Evolutionary conservation across 2,329 filamentous ascomycete genomes (phyloP).

Genomic region (Bipolaris bicolor): DNA sequence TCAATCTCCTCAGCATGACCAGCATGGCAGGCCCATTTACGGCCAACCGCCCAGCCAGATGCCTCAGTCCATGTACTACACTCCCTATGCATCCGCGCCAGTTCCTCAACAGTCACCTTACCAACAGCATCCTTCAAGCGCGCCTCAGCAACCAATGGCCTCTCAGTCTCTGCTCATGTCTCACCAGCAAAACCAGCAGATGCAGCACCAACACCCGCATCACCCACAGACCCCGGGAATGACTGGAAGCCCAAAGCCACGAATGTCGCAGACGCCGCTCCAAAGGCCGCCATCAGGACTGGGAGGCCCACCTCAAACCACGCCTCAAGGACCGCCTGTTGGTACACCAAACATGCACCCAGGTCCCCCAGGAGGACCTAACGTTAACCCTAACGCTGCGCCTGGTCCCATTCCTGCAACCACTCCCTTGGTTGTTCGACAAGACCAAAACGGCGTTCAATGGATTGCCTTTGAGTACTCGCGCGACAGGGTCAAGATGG

Average conservation of each 20-base stretch:
- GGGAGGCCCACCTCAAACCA: conserved; percentile 46
- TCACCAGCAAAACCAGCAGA: conserved; percentile 53
- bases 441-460: conserved; percentile 95
- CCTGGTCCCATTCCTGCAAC: conserved; percentile 97
- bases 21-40: conserved; percentile 83
- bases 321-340: conserved; percentile 50
- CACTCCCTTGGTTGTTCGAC: conserved; percentile 88
- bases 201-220: conserved; percentile 52
- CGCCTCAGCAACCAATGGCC: conserved; percentile 62
- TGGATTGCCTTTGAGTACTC: conserved; percentile 99
- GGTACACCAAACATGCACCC: conserved; percentile 51
- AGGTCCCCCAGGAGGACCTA: conserved; percentile 50
- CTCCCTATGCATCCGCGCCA: conserved; percentile 54
- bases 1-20: conserved; percentile 89
- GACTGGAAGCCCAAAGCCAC: conserved; percentile 63
- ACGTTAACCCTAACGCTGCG: conserved; percentile 85
- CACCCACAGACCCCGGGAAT: conserved; percentile 63
- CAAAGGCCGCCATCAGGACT: conserved; percentile 63
- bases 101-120: conserved; percentile 64
- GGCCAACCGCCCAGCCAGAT: conserved; percentile 79
- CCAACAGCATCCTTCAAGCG: conserved; percentile 60
- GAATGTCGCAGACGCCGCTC: conserved; percentile 57
- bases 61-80: conserved; percentile 83
- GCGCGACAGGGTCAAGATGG: conserved; percentile 96
- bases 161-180: conserved; percentile 59